Conservation (phyloP, 2,329 filamentous ascomycete species). For the Ceratocystis lukuohia region DNA sequence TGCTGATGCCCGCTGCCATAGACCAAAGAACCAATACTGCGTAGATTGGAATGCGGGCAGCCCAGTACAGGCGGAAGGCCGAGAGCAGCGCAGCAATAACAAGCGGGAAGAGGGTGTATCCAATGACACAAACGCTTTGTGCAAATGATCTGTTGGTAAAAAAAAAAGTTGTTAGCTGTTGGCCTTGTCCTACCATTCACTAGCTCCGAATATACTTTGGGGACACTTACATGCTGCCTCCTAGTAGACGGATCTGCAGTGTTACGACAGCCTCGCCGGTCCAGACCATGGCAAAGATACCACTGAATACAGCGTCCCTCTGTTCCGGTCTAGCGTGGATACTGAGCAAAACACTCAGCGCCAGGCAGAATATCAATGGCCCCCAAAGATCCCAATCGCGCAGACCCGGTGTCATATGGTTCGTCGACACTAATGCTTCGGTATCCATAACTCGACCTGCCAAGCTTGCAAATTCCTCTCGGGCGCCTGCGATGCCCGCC, state of each 20-base stretch:
- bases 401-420: constrained; percentile 75
- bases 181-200: background rate
- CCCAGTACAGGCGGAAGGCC: constrained; percentile 62
- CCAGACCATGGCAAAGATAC: constrained; percentile 95
- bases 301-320: constrained; percentile 80
- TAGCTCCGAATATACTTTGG: background rate
- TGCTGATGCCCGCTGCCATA: constrained; percentile 86
- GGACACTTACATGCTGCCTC: constrained; percentile 79
- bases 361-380: constrained; percentile 81
- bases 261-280: constrained; percentile 93
- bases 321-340: constrained; percentile 67
- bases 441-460: constrained; percentile 50
- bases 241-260: constrained; percentile 91
- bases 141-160: constrained; percentile 65
- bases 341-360: constrained; percentile 77
- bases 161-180: constrained; percentile 8
- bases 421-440: constrained; percentile 45
- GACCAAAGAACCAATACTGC: constrained; percentile 82
- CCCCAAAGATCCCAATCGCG: constrained; percentile 99
- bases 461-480: constrained; percentile 48
- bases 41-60: constrained; percentile 82
- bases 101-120: constrained; percentile 92
- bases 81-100: constrained; percentile 87
- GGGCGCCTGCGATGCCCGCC: constrained; percentile 44
- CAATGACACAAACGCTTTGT: constrained; percentile 94